Percentiles rank a stretch among this genome's conserved stretches.
phyloP scores from a whole-genome alignment of 257 asterid species.

The Gentiana macrophylla region DNA sequence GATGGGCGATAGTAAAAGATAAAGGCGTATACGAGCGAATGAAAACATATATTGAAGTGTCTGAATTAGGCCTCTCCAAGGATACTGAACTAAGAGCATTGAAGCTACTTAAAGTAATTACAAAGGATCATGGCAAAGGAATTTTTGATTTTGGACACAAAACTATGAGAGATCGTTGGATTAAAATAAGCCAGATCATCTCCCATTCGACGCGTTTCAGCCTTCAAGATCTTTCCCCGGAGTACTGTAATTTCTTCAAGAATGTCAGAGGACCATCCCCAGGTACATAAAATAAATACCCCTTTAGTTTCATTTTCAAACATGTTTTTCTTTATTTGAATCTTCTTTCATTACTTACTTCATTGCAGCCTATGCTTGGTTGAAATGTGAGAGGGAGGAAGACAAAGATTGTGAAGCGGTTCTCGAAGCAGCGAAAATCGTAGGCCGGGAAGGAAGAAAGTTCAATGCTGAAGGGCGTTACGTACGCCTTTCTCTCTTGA shows the following conservation, averaged over 20 bases:
- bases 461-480: constrained; percentile 11
- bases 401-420: constrained; percentile 12
- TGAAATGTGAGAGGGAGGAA: constrained; percentile 22
- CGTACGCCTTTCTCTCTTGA: constrained; percentile 18
- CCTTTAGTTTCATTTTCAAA: neutral
- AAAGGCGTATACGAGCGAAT: constrained; percentile 2
- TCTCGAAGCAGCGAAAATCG: constrained; percentile 10
- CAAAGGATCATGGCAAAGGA: constrained; percentile 1
- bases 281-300: constrained; percentile 5
- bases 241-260: constrained; percentile 6
- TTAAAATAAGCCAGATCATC: constrained; percentile 3
- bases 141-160: constrained; percentile 12
- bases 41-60: constrained; percentile 3
- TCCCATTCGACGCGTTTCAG: constrained; percentile 13
- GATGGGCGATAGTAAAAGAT: constrained; percentile 18
- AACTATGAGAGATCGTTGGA: constrained; percentile 10
- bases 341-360: too few relatives aligned
- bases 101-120: constrained; percentile 9
- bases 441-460: constrained; percentile 12
- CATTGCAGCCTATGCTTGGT: constrained; percentile 27
- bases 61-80: constrained; percentile 6
- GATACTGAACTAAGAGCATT: constrained; percentile 19
- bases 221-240: constrained; percentile 10
- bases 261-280: constrained; percentile 12
- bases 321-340: neutral